Evolutionary conservation across 495 filamentous ascomycete genomes (phyloP), one percentile per base, ranked within the genome.

Genomic region (Oleoguttula mirabilis): DNA sequence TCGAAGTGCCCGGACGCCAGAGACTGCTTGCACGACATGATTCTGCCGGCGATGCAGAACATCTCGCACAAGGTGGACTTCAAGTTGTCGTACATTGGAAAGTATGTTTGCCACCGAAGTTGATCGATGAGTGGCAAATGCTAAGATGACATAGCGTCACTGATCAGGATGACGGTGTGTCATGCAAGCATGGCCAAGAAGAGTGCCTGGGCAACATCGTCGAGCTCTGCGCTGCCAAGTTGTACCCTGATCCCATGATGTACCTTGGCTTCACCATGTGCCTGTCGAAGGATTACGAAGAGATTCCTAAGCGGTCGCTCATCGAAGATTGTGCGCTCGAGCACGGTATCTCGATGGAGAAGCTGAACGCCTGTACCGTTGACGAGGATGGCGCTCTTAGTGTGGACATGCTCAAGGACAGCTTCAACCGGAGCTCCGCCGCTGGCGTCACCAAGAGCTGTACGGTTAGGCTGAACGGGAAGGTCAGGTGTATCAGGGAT

Each of bases 191-290:
- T 55, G 92, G 90, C 4, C 80, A 86, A 4, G 67, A 66, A 11
- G 90, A 99, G 66, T 99, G 90, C 56, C 75, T 96, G 52, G 88
- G 88, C 14, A 82, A 99, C 61, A 93, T 93, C 64, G 68, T 99
- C 57, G 78, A 88, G 50, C 79, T 96, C 42, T 99, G 90, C 66
- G 90, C 86, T 20, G 75, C 78, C 10, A 67, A 77, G 42, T 69
- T 88, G 3, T 84, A 85, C 55, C 72, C 84, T 8, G 76, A 85
- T 39, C 75, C 82, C n/a, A 87, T 88, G 60, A 79, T 75, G 21
- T 92, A 79, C 40, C 72, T 96, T 28, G 87, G 87, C 20, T 99
- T 95, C 61, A 80, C 81, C 25, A 85, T 86, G 70, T 96, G 92
- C 62, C 60, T 99, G 23, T 75, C 76, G 10, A 67, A 64, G 23